Base-by-base conservation (phyloP, 2,329 filamentous ascomycete genomes). In the Arthrobotrys conoides region DNA sequence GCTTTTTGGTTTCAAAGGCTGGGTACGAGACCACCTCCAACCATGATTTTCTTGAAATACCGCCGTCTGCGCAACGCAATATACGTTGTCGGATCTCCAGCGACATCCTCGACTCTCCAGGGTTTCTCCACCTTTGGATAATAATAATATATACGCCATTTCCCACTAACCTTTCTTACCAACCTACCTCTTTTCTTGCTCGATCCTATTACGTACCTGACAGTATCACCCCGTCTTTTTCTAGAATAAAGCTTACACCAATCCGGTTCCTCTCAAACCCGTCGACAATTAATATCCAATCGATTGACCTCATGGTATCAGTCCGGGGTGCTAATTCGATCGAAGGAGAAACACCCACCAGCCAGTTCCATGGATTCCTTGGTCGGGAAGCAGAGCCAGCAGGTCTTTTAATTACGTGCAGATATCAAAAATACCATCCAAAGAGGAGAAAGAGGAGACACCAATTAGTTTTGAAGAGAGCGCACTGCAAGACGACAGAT, bases 261-360 rank as follows among this genome's bases (percentile, higher is more conserved):
- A 49, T 33, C 51, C 46, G n/a, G 20, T 16, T 63, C 59, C 27
- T 10, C 59, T 46, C 57, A 67, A 67, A 57, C 4, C 44, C 20
- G 30, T 66, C 55, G 41, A 64, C 16, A 63, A 30, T 61, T 70
- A 41, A 65, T 65, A 72, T 72, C 75, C 75, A 78, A 78, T 78
- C 75, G 63, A 72, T 68, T 63, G 33, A 57, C 75, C 75, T 65
- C 75, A 71, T 78, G 69, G 73, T 18, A 30, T 61, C 61, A n/a
- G 24, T 53, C 67, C 51, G 46, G 61, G 33, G 18, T 33, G 49
- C 48, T 59, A 30, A 78, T 77, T 77, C 73, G 73, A 71, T 10
- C 27, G 16, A 41, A n/a, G n/a, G 18, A 24, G 18, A 20, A 55
- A 59, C 12, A 41, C 51, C 51, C 63, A 18, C 49, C 44, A 24